Base-by-base conservation (phyloP, 176 grass and related monocot species). In the Avena atlantica region DNA sequence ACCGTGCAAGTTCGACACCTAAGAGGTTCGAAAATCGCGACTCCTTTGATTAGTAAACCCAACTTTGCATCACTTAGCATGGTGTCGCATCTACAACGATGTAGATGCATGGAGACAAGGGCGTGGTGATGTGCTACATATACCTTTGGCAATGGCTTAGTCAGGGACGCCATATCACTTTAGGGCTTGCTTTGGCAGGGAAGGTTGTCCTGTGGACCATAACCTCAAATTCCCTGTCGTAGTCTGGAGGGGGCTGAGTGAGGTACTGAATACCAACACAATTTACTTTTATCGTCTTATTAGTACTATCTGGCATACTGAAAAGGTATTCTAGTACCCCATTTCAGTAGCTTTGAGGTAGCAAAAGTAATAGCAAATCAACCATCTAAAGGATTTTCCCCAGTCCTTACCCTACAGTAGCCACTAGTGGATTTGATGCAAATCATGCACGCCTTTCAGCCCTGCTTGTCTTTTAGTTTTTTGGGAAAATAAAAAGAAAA, bases 11-110 rank as follows among this genome's bases (percentile, higher is more conserved):
- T 37, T 40, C 4, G 85, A 91, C 81, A 80, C 81, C 81, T 72
- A 87, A 50, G 89, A 60, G 58, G 59, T 87, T 80, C 81, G 73
- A 19, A 12, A 57, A 45, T 80, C 76, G 53, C 48, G 23, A 59
- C 40, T 81, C 27, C 25, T 90, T 61, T 81, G 80, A 83, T 87
- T 36, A 73, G 64, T 74, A 42, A 58, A 56, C 74, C 60, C 36
- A 79, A 37, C 80, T 84, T 87, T 80, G 70, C 24, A 84, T 91
- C 56, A 8, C 40, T 87, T 63, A 79, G 19, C 80, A 86, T 70
- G 64, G 50, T 77, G 74, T 55, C 74, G 8, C 25, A 29, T 49
- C 49, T 76, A 76, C 49, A 76, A 53, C 24, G 74, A 19, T 11
- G 48, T 45, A 75, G 73, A 19, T 11, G 49, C 72, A 75, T 27